Evolutionary conservation across 371 early-diverging fungal genomes (phyloP).

Genomic region (Mortierella sp.): DNA sequence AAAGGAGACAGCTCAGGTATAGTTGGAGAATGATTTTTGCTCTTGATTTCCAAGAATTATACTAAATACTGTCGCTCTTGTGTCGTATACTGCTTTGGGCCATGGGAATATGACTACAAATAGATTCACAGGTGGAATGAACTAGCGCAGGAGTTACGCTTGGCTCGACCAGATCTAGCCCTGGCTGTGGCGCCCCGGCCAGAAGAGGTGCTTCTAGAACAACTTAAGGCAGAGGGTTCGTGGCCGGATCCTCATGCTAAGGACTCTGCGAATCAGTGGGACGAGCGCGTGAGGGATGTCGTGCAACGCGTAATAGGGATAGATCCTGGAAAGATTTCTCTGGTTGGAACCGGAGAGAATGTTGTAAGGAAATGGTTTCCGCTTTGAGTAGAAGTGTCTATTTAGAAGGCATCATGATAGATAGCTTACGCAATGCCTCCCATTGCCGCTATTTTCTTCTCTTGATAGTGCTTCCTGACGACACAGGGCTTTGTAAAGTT

Average conservation of each 20-base stretch:
- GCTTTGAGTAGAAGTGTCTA: no score
- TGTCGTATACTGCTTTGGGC: no score
- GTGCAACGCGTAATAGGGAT: background rate
- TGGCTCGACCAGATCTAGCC: constrained; percentile 24
- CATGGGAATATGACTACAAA: no score
- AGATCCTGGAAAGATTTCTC: constrained; percentile 1
- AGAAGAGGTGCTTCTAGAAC: constrained; percentile 3
- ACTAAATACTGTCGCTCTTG: no score
- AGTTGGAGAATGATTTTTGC: no score
- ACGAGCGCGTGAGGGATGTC: constrained; percentile 10
- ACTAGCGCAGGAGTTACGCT: constrained; percentile 10
- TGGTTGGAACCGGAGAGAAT: constrained; percentile 22
- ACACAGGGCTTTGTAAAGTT: constrained; percentile 40
- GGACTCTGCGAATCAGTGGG: constrained; percentile 7
- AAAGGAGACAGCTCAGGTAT: constrained; percentile 25
- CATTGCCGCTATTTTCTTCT: background rate
- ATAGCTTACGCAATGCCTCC: no score
- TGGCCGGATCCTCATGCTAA: constrained; percentile 12
- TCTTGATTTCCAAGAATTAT: no score
- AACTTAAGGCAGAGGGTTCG: constrained; percentile 5
- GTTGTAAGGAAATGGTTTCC: constrained; percentile 12
- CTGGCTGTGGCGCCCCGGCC: constrained; percentile 6
- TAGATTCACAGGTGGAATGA: constrained; percentile 30
- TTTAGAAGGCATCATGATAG: no score
- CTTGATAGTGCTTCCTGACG: constrained; percentile 31